Evolutionary conservation across 495 filamentous ascomycete species (phyloP).

Genomic region (Xylaria telfairii): DNA sequence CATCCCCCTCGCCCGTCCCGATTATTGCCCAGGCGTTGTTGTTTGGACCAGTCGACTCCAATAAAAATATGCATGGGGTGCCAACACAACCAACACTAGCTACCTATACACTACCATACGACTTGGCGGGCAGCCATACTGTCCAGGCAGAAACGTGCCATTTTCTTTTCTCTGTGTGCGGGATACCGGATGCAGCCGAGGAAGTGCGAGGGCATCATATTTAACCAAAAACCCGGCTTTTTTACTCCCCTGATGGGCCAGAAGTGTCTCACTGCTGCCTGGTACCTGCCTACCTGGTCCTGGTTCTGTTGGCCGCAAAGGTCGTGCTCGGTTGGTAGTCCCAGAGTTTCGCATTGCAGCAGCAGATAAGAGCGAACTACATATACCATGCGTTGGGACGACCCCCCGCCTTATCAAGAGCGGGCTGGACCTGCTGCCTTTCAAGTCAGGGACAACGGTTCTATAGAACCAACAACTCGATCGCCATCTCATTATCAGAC

Average conservation of each 20-base stretch:
- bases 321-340: constrained; percentile 4
- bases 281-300: not conserved
- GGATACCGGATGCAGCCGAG: constrained; percentile 1
- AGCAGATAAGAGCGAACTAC: not conserved
- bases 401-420: constrained; percentile 14
- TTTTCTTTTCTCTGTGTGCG: not conserved
- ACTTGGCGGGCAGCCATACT: not conserved
- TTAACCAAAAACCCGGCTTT: not conserved
- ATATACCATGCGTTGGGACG: constrained; percentile 38
- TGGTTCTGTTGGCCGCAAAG: not conserved
- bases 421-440: constrained; percentile 34
- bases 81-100: not conserved
- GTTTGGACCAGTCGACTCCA: constrained; percentile 4
- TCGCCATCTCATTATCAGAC: not conserved
- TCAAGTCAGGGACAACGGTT: constrained; percentile 31
- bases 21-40: not conserved
- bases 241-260: not conserved
- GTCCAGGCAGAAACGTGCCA: constrained; percentile 21
- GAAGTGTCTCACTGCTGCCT: not conserved
- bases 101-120: not conserved
- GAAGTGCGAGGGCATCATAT: not conserved
- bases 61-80: constrained; percentile 1
- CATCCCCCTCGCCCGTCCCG: not conserved
- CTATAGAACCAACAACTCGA: constrained; percentile 9
- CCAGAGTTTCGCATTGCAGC: constrained; percentile 2